Evolutionary conservation across 2,329 filamentous ascomycete species (phyloP).

Genomic region (Hymenoscyphus repandus): DNA sequence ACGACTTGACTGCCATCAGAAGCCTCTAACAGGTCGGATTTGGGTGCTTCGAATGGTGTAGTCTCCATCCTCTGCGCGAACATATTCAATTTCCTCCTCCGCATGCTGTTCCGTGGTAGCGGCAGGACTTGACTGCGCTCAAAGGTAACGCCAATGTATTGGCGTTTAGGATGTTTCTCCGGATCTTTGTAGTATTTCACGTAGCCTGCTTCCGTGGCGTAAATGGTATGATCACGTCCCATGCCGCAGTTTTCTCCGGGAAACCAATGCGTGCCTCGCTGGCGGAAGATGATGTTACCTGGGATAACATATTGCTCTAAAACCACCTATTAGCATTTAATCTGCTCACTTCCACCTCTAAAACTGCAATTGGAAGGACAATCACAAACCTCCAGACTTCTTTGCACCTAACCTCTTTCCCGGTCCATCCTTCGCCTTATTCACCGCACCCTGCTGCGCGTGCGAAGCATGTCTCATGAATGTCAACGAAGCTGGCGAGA

Average conservation of each 20-base stretch:
- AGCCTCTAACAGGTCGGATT: conserved; percentile 14
- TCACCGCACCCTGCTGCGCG: conserved; percentile 65
- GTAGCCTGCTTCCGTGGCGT: conserved; percentile 77
- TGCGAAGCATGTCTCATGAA: conserved; percentile 31
- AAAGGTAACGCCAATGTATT: conserved; percentile 93
- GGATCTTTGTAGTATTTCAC: conserved; percentile 97
- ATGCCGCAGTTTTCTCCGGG: conserved; percentile 93
- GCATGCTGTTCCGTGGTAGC: conserved; percentile 65
- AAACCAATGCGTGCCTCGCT: conserved; percentile 91
- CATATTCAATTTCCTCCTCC: conserved; percentile 73
- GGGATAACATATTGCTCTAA: conserved; percentile 87
- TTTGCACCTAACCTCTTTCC: conserved; percentile 93
- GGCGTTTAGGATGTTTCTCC: conserved; percentile 71
- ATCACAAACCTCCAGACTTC: conserved; percentile 66
- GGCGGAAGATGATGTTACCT: conserved; percentile 97
- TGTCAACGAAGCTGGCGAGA: conserved; percentile 6
- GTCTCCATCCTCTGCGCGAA: conserved; percentile 45
- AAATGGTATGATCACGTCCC: conserved; percentile 95
- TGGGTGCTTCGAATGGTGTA: conserved; percentile 15
- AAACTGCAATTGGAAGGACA: background rate
- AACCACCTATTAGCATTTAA: background rate
- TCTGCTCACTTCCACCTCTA: background rate
- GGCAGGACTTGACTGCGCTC: conserved; percentile 77
- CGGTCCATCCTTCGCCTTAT: conserved; percentile 62
- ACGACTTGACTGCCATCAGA: conserved; percentile 7